Percentiles rank a stretch among this genome's conserved stretches.
phyloP scores from a whole-genome alignment of 208 protist species.

The Dictyostelium gargantuum region DNA sequence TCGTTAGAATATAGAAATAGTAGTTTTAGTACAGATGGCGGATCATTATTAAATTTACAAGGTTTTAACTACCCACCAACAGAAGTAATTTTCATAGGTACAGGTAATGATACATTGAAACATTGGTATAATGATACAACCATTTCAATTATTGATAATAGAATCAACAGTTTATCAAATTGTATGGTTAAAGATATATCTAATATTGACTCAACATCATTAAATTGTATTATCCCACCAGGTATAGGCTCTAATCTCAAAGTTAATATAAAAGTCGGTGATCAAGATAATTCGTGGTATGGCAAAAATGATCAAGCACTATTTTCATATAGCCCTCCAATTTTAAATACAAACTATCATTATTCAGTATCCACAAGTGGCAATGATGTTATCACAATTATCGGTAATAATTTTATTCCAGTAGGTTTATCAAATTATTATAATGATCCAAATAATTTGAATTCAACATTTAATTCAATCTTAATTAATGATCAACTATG shows the following conservation, averaged over 20 bases:
- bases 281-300: too few relatives aligned
- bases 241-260: background rate
- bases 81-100: too few relatives aligned
- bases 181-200: too few relatives aligned
- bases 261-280: background rate
- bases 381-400: background rate
- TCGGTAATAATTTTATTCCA: background rate
- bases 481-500: background rate
- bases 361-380: background rate
- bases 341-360: background rate
- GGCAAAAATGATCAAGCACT: too few relatives aligned
- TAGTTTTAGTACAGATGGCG: background rate
- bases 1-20: too few relatives aligned
- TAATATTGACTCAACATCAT: background rate
- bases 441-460: background rate
- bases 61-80: too few relatives aligned
- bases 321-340: background rate
- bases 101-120: too few relatives aligned
- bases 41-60: too few relatives aligned
- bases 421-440: background rate
- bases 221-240: background rate
- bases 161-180: too few relatives aligned
- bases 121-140: too few relatives aligned
- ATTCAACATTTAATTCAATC: background rate
- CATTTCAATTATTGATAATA: too few relatives aligned